A percentile compares a stretch with the other conserved stretches of the same genome.
Evolutionary conservation across 2,329 filamentous ascomycete species (phyloP).

Genomic region (Colletotrichum cuscutae): DNA sequence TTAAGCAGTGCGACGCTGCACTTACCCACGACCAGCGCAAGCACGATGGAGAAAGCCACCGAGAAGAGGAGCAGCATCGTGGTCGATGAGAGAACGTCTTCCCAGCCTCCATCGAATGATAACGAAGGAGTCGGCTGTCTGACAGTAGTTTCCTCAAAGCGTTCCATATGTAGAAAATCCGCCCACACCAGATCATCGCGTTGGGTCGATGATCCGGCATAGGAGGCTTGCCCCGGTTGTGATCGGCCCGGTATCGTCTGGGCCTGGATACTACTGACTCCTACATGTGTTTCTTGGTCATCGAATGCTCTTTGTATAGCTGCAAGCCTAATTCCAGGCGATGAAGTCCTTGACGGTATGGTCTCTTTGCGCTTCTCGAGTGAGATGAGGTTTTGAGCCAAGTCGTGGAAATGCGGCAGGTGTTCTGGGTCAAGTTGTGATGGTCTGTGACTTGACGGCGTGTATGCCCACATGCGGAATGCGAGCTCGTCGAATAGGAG

Average conservation of each 20-base stretch:
- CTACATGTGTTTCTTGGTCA: conserved; percentile 6
- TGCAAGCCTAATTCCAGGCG: conserved; percentile 22
- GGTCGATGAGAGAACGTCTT: conserved; percentile 30
- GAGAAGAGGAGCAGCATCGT: conserved; percentile 36
- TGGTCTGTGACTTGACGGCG: background rate
- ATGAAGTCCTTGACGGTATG: background rate
- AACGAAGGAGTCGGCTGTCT: background rate
- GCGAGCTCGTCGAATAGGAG: conserved; percentile 40
- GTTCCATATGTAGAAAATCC: conserved; percentile 29
- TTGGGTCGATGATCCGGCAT: background rate
- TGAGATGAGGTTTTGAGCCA: conserved; percentile 39
- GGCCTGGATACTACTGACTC: background rate
- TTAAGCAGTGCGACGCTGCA: background rate
- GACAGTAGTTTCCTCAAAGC: conserved; percentile 7
- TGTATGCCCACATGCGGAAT: conserved; percentile 38
- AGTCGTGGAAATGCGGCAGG: conserved; percentile 36
- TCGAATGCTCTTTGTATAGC: conserved; percentile 27
- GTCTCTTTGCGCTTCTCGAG: conserved; percentile 13
- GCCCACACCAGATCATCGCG: conserved; percentile 19
- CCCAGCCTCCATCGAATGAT: conserved; percentile 2
- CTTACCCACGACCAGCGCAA: conserved; percentile 24
- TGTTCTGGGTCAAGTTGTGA: conserved; percentile 8
- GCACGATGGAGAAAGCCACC: conserved; percentile 30
- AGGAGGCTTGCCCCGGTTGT: background rate
- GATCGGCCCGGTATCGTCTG: conserved; percentile 19